These are phyloP conservation scores for Lentinula lateritia DNA, from an alignment of 768 basidiomycete species.

Conservation along the genomic window DNA sequence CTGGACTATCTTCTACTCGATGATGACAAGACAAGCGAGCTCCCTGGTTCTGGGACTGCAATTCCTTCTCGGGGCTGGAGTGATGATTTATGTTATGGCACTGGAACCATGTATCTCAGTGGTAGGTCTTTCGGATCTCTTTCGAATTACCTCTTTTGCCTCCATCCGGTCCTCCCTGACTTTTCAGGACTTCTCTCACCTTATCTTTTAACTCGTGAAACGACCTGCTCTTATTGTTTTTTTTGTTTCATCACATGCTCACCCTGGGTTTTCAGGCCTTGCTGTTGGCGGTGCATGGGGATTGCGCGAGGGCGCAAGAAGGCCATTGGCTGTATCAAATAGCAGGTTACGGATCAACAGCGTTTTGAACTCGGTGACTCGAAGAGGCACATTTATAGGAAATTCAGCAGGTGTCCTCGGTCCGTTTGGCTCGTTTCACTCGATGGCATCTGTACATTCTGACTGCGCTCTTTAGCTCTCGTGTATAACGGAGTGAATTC, in stretches of 20 bases:
- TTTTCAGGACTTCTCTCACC: constrained; percentile 53
- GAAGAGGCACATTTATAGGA: constrained; percentile 95
- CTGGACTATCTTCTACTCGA: constrained; percentile 94
- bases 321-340: constrained; percentile 84
- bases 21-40: constrained; percentile 89
- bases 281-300: constrained; percentile 95
- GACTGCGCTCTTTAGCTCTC: constrained; percentile 59
- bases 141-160: constrained; percentile 56
- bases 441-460: constrained; percentile 31
- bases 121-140: constrained; percentile 66
- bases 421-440: constrained; percentile 41
- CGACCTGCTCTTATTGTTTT: constrained; percentile 73
- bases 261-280: constrained; percentile 72
- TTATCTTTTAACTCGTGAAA: constrained; percentile 54
- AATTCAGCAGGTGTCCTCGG: constrained; percentile 98
- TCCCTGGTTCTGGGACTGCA: constrained; percentile 87
- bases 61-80: constrained; percentile 96
- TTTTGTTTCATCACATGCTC: constrained; percentile 69
- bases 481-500: constrained; percentile 97
- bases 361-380: constrained; percentile 91
- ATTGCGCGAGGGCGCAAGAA: constrained; percentile 84
- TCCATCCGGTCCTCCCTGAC: constrained; percentile 41
- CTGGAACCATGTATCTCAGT: constrained; percentile 96
- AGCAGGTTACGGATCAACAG: constrained; percentile 91
- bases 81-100: constrained; percentile 99